Percentiles rank a stretch among this genome's conserved stretches.
Evolutionary conservation across 192 early-diverging fungal genomes (phyloP).

Genomic region (Mortierella hygrophila): DNA sequence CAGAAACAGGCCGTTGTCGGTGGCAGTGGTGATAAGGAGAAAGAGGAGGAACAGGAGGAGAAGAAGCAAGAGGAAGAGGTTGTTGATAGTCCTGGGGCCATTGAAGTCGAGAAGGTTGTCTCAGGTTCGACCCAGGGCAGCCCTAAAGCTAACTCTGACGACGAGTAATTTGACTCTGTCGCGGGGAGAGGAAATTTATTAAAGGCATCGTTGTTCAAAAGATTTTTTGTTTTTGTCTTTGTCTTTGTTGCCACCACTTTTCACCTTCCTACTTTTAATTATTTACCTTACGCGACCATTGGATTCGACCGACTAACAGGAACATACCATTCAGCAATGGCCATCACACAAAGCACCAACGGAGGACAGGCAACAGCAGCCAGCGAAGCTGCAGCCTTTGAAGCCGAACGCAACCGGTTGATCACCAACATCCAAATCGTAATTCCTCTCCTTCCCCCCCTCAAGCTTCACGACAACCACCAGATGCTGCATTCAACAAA

Average conservation of each 20-base stretch:
- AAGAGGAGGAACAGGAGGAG: neutral
- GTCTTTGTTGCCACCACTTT: too few species aligned
- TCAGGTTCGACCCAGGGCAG: neutral
- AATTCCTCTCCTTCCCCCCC: neutral
- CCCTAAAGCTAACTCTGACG: neutral
- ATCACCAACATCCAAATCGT: constrained; percentile 39
- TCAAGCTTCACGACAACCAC: neutral
- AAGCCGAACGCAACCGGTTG: constrained; percentile 26
- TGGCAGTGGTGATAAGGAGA: neutral
- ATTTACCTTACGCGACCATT: too few species aligned
- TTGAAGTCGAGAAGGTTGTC: neutral
- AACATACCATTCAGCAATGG: neutral
- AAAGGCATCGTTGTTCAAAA: neutral
- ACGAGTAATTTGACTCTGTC: neutral
- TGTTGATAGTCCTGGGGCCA: neutral
- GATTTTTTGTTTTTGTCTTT: neutral
- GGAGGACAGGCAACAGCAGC: neutral
- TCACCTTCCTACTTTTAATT: too few species aligned
- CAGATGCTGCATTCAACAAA: neutral
- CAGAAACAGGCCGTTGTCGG: neutral
- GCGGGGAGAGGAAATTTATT: neutral
- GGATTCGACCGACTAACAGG: neutral
- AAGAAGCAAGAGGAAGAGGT: neutral
- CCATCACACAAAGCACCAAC: constrained; percentile 2
- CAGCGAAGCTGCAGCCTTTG: constrained; percentile 14